Base-by-base conservation (phyloP, 371 early-diverging fungal genomes). In the Fennellomyces sp. region DNA sequence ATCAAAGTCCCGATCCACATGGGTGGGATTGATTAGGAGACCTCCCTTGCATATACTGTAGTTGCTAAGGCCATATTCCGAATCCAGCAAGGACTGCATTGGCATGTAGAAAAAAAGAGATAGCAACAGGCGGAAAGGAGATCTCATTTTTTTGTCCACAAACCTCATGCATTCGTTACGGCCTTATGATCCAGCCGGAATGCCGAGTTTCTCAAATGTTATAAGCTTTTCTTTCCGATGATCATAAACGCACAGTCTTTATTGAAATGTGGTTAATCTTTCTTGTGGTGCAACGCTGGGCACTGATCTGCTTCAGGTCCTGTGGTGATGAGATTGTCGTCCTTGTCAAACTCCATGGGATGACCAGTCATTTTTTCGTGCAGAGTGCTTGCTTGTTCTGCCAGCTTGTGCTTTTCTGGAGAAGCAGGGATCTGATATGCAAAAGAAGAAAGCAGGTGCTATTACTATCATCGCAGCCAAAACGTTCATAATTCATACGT, bases 261-360 rank as follows among this genome's bases (percentile, higher is more conserved):
- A 33, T 33, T 33, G 35, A 33, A 33, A 13, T 45, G 5, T 54
- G n/a, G 21, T 30, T 25, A 36, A 21, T 45, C n/a, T 21, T 55
- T 36, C 15, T 51, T 12, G 25, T 56, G 38, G 21, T 50, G 47
- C 26, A 73, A 60, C 11, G 63, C 61, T 35, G 74, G 70, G 17
- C 70, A 68, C 30, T 56, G 21, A 33, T 60, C 62, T 28, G 74
- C 70, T 36, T 68, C 66, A 45, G 66, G 58, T 19, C 56, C 52
- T 11, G 45, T 19, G 11, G 26, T 66, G 21, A 60, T 35, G 13
- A 66, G 60, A 12, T 69, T 58, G 7, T 69, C 73, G 29, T 72
- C 59, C 13, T 63, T 57, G 45, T 72, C 73, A 38, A 69, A 58
- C 23, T 61, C 52, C 69, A 72, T 64, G 13, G 69, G 45, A n/a